Percentiles rank a stretch among this genome's conserved stretches.
Evolutionary conservation across 2,329 filamentous ascomycete genomes (phyloP).

Genomic region (Penicillium paneum): DNA sequence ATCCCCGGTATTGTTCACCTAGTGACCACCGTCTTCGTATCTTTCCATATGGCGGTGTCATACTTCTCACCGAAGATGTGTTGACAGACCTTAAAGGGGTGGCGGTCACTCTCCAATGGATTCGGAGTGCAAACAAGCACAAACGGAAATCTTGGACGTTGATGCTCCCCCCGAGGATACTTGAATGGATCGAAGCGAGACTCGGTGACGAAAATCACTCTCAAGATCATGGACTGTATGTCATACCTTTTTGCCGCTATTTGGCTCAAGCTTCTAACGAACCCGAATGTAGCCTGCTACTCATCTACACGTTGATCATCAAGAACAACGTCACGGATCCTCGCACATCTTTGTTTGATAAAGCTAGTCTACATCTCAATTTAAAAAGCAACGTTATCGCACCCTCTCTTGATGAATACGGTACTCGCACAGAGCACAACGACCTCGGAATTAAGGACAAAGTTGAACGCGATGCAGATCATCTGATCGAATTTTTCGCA

Average conservation of each 20-base stretch:
- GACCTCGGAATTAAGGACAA: conserved; percentile 23
- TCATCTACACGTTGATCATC: conserved; percentile 21
- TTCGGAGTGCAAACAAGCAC: conserved; percentile 23
- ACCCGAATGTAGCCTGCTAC: conserved; percentile 4
- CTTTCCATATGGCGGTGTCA: conserved; percentile 37
- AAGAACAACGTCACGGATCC: conserved; percentile 22
- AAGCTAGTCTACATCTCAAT: conserved; percentile 22
- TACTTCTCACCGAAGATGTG: conserved; percentile 43
- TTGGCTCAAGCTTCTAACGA: neutral
- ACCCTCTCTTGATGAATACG: conserved; percentile 29
- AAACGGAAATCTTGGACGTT: conserved; percentile 38
- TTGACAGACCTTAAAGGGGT: conserved; percentile 29
- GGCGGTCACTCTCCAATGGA: conserved; percentile 38
- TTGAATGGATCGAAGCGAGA: conserved; percentile 33
- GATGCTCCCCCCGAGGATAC: conserved; percentile 37
- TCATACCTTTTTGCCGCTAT: neutral
- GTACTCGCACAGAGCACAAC: conserved; percentile 25
- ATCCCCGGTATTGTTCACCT: conserved; percentile 6
- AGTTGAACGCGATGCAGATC: conserved; percentile 33
- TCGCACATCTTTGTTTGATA: conserved; percentile 6
- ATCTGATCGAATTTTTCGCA: conserved; percentile 40
- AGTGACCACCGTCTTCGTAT: conserved; percentile 33
- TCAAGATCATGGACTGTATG: conserved; percentile 7
- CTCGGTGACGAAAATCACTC: conserved; percentile 11
- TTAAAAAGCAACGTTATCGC: conserved; percentile 31